These are phyloP conservation scores for Wallacemonas sp. DNA, from an alignment of 208 protist genomes.

Conservation along the genomic window DNA sequence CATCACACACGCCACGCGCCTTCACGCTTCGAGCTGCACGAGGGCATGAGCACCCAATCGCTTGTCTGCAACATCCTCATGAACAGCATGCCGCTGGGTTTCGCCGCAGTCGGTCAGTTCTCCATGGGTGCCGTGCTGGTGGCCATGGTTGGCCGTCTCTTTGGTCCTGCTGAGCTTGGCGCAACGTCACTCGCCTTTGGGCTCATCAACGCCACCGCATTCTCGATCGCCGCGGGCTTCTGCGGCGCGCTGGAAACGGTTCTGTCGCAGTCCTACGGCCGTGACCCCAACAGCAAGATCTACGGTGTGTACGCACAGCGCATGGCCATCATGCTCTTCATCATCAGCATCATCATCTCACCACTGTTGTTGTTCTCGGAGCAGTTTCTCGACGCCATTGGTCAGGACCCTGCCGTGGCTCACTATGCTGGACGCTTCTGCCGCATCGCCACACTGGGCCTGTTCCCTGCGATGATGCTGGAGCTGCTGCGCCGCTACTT, in stretches of 20 bases:
- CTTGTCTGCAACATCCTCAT: conserved; percentile 40
- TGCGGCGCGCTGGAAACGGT: conserved; percentile 79
- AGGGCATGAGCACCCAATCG: conserved; percentile 14
- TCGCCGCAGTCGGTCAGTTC: conserved; percentile 64
- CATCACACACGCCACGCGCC: background rate
- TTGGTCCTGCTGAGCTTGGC: conserved; percentile 54
- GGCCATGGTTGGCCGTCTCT: conserved; percentile 54
- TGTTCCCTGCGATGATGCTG: conserved; percentile 70
- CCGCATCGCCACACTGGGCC: conserved; percentile 52
- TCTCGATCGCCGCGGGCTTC: conserved; percentile 61
- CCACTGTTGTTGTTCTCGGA: conserved; percentile 63
- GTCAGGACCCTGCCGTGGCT: conserved; percentile 55
- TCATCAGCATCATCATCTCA: conserved; percentile 45
- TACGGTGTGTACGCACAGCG: conserved; percentile 78
- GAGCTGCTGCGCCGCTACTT: conserved; percentile 84
- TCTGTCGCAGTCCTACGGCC: conserved; percentile 73
- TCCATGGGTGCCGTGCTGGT: conserved; percentile 51
- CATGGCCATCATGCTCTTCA: conserved; percentile 70
- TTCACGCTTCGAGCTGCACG: conserved; percentile 16
- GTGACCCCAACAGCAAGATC: conserved; percentile 66
- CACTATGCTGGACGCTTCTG: conserved; percentile 61
- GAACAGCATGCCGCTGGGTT: conserved; percentile 54
- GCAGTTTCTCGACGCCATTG: conserved; percentile 44
- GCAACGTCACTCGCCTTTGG: conserved; percentile 64
- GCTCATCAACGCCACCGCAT: conserved; percentile 80